Evolutionary conservation across 2,329 filamentous ascomycete genomes (phyloP).

Genomic region (Aspergillus sp.): DNA sequence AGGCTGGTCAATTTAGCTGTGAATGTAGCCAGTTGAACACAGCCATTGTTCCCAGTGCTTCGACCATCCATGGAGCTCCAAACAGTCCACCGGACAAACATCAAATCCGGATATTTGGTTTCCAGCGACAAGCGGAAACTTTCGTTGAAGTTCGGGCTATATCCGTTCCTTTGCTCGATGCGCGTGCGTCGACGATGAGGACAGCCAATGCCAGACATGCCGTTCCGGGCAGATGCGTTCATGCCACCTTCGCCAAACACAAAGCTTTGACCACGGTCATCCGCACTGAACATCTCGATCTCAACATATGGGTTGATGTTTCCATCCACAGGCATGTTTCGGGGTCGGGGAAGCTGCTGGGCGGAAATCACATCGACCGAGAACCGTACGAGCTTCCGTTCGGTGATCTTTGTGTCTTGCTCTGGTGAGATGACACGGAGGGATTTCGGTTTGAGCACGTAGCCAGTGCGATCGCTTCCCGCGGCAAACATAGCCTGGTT

Average conservation of each 20-base stretch:
- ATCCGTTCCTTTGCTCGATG: constrained; percentile 83
- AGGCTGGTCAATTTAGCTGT: constrained; percentile 89
- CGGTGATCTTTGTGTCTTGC: constrained; percentile 57
- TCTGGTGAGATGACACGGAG: constrained; percentile 55
- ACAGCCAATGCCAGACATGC: constrained; percentile 66
- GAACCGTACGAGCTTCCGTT: constrained; percentile 81
- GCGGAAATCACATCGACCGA: constrained; percentile 88
- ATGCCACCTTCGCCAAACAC: constrained; percentile 66
- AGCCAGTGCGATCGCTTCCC: constrained; percentile 81
- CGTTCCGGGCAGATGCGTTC: constrained; percentile 63
- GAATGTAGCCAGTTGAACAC: constrained; percentile 74
- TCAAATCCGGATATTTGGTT: constrained; percentile 90
- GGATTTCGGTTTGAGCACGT: constrained; percentile 88
- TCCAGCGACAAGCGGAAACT: constrained; percentile 77
- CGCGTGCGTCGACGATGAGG: constrained; percentile 77
- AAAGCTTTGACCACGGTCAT: constrained; percentile 80
- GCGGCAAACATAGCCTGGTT: constrained; percentile 98
- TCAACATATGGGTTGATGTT: constrained; percentile 91
- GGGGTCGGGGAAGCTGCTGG: constrained; percentile 86
- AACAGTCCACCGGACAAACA: constrained; percentile 91
- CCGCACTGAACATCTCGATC: constrained; percentile 90
- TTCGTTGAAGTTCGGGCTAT: constrained; percentile 85
- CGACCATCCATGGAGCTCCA: constrained; percentile 80
- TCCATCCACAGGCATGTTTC: constrained; percentile 68
- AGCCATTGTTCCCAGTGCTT: constrained; percentile 63